A percentile compares a stretch with the other conserved stretches of the same genome.
These are phyloP conservation scores for Monosporascus sp. DNA, from an alignment of 2,329 filamentous ascomycete genomes.

Conservation along the genomic window DNA sequence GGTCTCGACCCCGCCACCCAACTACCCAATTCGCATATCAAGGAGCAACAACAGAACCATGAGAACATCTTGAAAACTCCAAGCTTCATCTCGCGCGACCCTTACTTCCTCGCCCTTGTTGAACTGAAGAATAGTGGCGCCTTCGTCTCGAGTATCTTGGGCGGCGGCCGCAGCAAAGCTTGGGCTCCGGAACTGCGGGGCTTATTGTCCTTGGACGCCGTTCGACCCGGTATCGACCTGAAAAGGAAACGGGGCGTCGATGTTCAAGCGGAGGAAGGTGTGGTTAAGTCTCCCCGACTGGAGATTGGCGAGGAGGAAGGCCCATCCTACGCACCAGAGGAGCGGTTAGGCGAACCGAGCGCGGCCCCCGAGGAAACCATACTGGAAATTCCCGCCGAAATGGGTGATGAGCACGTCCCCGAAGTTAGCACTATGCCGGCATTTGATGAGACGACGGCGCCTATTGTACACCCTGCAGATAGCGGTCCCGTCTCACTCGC, in stretches of 20 bases:
- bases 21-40: slow-evolving; percentile 71
- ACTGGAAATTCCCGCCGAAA: slow-evolving; percentile 59
- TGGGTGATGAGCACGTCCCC: slow-evolving; percentile 38
- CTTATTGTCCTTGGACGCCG: slow-evolving; percentile 81
- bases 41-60: slow-evolving; percentile 78
- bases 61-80: slow-evolving; percentile 80
- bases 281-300: slow-evolving; percentile 64
- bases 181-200: slow-evolving; percentile 92
- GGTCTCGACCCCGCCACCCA: slow-evolving; percentile 77
- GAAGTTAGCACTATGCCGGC: slow-evolving; percentile 48
- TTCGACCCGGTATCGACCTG: slow-evolving; percentile 70
- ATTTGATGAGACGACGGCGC: slow-evolving; percentile 74
- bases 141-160: slow-evolving; percentile 83
- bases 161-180: slow-evolving; percentile 67
- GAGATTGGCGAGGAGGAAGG: slow-evolving; percentile 65
- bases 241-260: slow-evolving; percentile 91
- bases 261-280: slow-evolving; percentile 56
- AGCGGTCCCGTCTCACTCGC: slow-evolving; percentile 82
- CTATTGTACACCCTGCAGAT: slow-evolving; percentile 74
- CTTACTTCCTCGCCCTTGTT: slow-evolving; percentile 79
- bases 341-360: slow-evolving; percentile 48
- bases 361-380: slow-evolving; percentile 57
- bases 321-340: slow-evolving; percentile 39
- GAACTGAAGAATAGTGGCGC: slow-evolving; percentile 87
- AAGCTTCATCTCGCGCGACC: slow-evolving; percentile 80